Conservation (phyloP, 129 eudicot species). For the Smallanthus sonchifolius region DNA sequence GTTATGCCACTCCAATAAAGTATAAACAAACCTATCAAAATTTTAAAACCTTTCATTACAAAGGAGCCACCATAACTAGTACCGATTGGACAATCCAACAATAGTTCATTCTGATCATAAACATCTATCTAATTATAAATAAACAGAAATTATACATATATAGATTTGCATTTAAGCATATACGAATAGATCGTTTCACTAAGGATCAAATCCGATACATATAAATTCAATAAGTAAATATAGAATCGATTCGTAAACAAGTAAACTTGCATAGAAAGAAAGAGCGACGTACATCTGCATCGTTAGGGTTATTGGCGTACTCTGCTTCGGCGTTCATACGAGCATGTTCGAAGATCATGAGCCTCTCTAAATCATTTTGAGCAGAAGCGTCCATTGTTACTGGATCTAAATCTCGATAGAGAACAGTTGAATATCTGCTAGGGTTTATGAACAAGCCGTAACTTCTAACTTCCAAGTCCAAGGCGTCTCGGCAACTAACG, state of each 20-base stretch:
- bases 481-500: no score
- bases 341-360: constrained; percentile 32
- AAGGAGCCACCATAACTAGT: neutral
- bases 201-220: neutral
- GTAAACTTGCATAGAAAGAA: neutral
- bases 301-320: constrained; percentile 31
- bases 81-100: neutral
- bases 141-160: neutral
- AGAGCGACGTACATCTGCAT: constrained; percentile 23
- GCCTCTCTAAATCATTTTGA: constrained; percentile 20
- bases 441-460: constrained; percentile 14
- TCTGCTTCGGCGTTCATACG: constrained; percentile 32
- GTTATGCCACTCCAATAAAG: neutral
- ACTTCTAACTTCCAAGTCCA: neutral
- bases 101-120: neutral
- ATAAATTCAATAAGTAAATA: neutral
- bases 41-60: no score
- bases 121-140: neutral
- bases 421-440: neutral
- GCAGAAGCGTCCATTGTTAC: constrained; percentile 17
- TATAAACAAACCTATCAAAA: no score
- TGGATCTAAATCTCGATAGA: neutral
- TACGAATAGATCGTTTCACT: neutral
- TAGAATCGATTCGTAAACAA: neutral
- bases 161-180: neutral